phyloP scores from a whole-genome alignment of 2,329 filamentous ascomycete species.

The Aspergillus japonicus region DNA sequence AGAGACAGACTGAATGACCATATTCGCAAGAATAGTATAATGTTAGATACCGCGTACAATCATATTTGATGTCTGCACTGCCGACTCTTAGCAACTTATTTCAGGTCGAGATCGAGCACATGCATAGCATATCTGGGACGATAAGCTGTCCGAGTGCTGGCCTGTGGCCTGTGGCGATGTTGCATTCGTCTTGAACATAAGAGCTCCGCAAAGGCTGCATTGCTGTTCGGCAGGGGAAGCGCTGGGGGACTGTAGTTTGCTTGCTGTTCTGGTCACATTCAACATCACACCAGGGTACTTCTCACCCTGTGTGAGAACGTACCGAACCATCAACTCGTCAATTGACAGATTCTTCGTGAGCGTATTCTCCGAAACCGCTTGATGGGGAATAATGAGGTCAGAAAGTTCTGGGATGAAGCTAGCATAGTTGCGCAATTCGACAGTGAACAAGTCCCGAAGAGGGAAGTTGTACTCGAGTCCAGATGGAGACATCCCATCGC shows the following conservation, averaged over 20 bases:
- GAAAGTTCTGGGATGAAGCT: slow-evolving; percentile 53
- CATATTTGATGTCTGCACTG: not conserved
- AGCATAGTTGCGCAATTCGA: slow-evolving; percentile 71
- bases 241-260: slow-evolving; percentile 63
- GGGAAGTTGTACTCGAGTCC: slow-evolving; percentile 71
- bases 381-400: slow-evolving; percentile 47
- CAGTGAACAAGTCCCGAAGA: slow-evolving; percentile 77
- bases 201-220: slow-evolving; percentile 70
- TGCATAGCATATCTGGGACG: slow-evolving; percentile 42
- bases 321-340: slow-evolving; percentile 83
- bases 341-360: slow-evolving; percentile 69
- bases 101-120: slow-evolving; percentile 43
- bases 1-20: not conserved
- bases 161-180: slow-evolving; percentile 42
- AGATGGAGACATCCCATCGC: slow-evolving; percentile 66
- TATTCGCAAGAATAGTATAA: not conserved
- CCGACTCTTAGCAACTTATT: slow-evolving; percentile 21
- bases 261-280: slow-evolving; percentile 91
- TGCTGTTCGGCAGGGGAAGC: slow-evolving; percentile 30
- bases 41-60: not conserved
- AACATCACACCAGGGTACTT: slow-evolving; percentile 89
- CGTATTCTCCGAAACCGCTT: slow-evolving; percentile 35
- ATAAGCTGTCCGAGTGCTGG: slow-evolving; percentile 56
- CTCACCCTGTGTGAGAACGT: slow-evolving; percentile 81
- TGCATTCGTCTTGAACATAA: slow-evolving; percentile 62